Percentiles rank a stretch among this genome's conserved stretches.
Evolutionary conservation across 805 yeast species (phyloP).

Genomic region (Candida arabinofermentans): DNA sequence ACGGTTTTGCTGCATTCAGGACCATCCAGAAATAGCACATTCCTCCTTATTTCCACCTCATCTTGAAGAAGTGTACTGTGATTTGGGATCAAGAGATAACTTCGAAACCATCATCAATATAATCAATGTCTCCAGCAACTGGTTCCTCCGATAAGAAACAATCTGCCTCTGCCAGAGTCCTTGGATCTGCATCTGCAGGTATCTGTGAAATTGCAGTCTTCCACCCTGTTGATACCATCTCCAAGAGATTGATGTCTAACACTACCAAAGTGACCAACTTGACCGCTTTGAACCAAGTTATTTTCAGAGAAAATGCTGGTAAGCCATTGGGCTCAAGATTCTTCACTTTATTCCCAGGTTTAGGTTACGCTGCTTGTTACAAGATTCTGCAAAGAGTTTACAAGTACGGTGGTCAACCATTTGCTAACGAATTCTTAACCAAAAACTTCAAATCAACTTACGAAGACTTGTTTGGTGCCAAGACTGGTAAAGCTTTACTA

Average conservation of each 20-base stretch:
- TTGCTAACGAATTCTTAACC: conserved; percentile 88
- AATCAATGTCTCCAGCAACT: conserved; percentile 21
- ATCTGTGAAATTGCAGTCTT: conserved; percentile 93
- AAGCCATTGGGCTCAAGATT: conserved; percentile 68
- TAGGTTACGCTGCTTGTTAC: conserved; percentile 97
- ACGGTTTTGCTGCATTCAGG: background rate
- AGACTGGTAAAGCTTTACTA: conserved; percentile 95
- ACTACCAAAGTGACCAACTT: conserved; percentile 61
- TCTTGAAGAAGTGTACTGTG: background rate
- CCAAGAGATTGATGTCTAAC: conserved; percentile 91
- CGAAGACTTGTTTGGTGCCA: conserved; percentile 79
- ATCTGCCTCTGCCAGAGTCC: conserved; percentile 82
- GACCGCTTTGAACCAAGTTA: conserved; percentile 74
- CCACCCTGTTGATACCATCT: conserved; percentile 98
- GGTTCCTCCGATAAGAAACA: conserved; percentile 64
- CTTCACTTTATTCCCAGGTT: conserved; percentile 90
- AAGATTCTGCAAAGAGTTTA: conserved; percentile 95
- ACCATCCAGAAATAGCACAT: background rate
- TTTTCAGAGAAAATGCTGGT: conserved; percentile 77
- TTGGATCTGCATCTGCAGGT: conserved; percentile 99
- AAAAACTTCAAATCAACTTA: conserved; percentile 65
- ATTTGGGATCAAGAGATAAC: background rate
- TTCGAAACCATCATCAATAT: background rate
- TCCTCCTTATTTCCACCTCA: background rate
- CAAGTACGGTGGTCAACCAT: conserved; percentile 99